These are phyloP conservation scores for Diversispora epigaea DNA, from an alignment of 192 early-diverging fungal species.

Conservation along the genomic window DNA sequence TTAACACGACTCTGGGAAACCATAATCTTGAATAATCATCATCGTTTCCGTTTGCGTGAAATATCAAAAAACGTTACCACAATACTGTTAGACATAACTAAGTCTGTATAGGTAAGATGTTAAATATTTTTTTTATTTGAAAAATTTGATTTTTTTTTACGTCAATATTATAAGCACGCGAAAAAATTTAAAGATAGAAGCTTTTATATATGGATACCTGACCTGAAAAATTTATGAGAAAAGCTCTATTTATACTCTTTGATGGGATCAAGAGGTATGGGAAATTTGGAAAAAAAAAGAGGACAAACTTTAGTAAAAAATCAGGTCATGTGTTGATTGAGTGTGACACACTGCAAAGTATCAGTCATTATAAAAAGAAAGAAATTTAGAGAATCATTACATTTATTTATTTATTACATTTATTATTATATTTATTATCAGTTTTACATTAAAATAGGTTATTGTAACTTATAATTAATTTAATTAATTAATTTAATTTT, in stretches of 20 bases:
- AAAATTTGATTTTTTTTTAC: background rate
- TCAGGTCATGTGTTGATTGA: too few relatives aligned
- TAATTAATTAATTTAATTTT: too few relatives aligned
- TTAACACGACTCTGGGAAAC: background rate
- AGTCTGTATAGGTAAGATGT: background rate
- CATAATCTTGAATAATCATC: background rate
- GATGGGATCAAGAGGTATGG: background rate
- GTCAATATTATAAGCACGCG: background rate
- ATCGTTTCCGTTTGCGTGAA: background rate
- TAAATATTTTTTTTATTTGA: background rate
- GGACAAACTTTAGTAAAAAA: background rate
- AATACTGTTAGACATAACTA: conserved; percentile 7
- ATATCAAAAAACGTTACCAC: background rate
- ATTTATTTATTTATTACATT: too few relatives aligned
- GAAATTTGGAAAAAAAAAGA: background rate
- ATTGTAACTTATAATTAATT: too few relatives aligned
- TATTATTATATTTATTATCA: too few relatives aligned
- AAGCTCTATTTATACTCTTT: conserved; percentile 17
- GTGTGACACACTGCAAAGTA: too few relatives aligned
- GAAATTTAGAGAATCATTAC: too few relatives aligned
- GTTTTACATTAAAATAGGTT: too few relatives aligned
- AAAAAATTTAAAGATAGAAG: background rate
- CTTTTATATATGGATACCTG: background rate
- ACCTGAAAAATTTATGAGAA: background rate
- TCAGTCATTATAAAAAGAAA: too few relatives aligned